phyloP scores from a whole-genome alignment of 192 early-diverging fungal species.

The Dissophora globulifera region DNA sequence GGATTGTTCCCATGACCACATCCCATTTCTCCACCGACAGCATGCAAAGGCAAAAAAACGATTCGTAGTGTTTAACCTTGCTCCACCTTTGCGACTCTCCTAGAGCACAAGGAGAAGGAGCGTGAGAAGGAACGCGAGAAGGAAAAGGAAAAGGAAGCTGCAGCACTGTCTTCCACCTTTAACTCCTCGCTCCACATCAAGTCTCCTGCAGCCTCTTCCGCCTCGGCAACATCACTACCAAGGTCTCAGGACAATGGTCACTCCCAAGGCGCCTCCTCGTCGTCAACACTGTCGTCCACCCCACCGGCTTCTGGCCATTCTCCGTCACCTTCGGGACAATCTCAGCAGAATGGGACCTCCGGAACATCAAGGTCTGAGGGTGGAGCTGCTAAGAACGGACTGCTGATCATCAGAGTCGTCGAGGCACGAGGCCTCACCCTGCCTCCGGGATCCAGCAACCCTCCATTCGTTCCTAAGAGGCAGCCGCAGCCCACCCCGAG shows the following conservation, averaged over 20 bases:
- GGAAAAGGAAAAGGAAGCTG: constrained; percentile 41
- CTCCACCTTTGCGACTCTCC: too few species aligned
- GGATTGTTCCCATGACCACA: background rate
- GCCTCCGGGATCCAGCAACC: constrained; percentile 70
- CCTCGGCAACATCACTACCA: constrained; percentile 23
- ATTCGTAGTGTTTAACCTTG: too few species aligned
- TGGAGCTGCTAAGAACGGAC: constrained; percentile 55
- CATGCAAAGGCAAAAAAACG: too few species aligned
- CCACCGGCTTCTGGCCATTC: constrained; percentile 27
- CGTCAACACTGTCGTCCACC: constrained; percentile 58
- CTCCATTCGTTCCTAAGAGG: constrained; percentile 55
- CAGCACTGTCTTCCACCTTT: constrained; percentile 35
- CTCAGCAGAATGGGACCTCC: constrained; percentile 14
- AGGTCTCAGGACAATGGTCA: constrained; percentile 35
- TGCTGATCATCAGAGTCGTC: constrained; percentile 83
- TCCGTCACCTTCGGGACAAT: constrained; percentile 39
- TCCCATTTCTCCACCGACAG: background rate
- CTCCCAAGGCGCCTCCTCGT: constrained; percentile 39
- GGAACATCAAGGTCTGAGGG: background rate
- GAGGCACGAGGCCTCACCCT: constrained; percentile 82
- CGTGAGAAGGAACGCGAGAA: constrained; percentile 47
- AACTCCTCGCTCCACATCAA: constrained; percentile 31
- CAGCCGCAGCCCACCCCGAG: constrained; percentile 14
- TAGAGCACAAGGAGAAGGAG: constrained; percentile 55
- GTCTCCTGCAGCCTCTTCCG: constrained; percentile 6